These are phyloP conservation scores for Thermothielavioides terrestris DNA, from an alignment of 495 filamentous ascomycete genomes.

Conservation along the genomic window DNA sequence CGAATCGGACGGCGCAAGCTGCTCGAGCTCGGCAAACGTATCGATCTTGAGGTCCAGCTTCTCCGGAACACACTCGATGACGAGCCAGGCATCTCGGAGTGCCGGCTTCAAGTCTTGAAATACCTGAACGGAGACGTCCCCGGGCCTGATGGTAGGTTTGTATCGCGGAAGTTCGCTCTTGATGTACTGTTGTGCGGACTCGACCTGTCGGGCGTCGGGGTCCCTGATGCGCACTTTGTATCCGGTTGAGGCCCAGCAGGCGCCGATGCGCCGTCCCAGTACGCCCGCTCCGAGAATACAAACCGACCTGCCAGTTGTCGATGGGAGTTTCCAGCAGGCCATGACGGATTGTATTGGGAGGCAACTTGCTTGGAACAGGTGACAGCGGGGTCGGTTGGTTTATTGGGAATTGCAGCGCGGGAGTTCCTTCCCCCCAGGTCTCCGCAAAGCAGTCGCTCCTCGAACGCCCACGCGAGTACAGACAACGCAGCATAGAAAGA, in stretches of 20 bases:
- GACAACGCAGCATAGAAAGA: too few species aligned
- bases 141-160: slow-evolving; percentile 10
- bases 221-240: slow-evolving; percentile 11
- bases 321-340: background rate
- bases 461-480: too few species aligned
- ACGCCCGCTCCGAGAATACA: slow-evolving; percentile 14
- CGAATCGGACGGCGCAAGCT: slow-evolving; percentile 29
- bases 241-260: slow-evolving; percentile 8
- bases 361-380: too few species aligned
- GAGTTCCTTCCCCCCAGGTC: too few species aligned
- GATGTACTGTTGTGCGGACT: slow-evolving; percentile 17
- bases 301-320: slow-evolving; percentile 3
- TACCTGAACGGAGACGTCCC: slow-evolving; percentile 9
- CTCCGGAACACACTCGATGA: slow-evolving; percentile 50
- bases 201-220: background rate
- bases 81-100: slow-evolving; percentile 39
- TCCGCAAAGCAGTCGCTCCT: too few species aligned
- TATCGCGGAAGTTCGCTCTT: slow-evolving; percentile 14
- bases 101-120: slow-evolving; percentile 32
- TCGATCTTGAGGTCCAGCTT: slow-evolving; percentile 42
- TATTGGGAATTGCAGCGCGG: too few species aligned
- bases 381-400: too few species aligned
- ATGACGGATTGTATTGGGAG: too few species aligned
- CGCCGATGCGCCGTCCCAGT: slow-evolving; percentile 17
- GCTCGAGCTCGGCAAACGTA: slow-evolving; percentile 41